A percentile compares a stretch with the other conserved stretches of the same genome.
Conservation (phyloP, 257 asterid genomes). For the Salvia hispanica region DNA sequence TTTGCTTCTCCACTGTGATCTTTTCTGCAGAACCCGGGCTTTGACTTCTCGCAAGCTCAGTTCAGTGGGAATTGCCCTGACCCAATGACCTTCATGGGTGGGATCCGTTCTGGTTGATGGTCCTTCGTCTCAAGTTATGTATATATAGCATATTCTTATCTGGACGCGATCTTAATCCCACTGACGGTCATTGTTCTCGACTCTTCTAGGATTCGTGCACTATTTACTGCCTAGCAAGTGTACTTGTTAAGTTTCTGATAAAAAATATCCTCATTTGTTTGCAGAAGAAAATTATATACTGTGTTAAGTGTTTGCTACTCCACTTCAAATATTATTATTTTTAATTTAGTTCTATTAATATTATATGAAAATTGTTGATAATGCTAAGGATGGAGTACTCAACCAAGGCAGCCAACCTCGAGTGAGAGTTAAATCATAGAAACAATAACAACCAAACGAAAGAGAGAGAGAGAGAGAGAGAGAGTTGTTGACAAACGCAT, state of each 20-base stretch:
- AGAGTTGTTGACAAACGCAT: too few relatives aligned
- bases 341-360: too few relatives aligned
- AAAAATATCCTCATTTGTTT: too few relatives aligned
- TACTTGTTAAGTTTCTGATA: background rate
- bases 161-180: background rate
- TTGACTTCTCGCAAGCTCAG: conserved; percentile 88
- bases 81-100: conserved; percentile 85
- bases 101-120: conserved; percentile 52
- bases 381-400: too few relatives aligned
- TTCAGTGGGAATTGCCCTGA: conserved; percentile 82
- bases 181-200: background rate
- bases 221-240: too few relatives aligned
- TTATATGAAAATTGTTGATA: too few relatives aligned
- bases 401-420: too few relatives aligned
- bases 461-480: too few relatives aligned
- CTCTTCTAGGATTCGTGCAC: background rate
- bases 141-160: background rate
- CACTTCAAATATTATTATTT: background rate
- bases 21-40: conserved; percentile 74
- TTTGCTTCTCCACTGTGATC: conserved; percentile 10
- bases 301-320: conserved; percentile 4
- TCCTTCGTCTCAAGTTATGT: background rate
- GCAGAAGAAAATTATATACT: background rate
- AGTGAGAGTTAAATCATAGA: too few relatives aligned
- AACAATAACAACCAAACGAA: too few relatives aligned